These are phyloP conservation scores for Fusarium veterinarium DNA, from an alignment of 2,329 filamentous ascomycete genomes.

Conservation along the genomic window DNA sequence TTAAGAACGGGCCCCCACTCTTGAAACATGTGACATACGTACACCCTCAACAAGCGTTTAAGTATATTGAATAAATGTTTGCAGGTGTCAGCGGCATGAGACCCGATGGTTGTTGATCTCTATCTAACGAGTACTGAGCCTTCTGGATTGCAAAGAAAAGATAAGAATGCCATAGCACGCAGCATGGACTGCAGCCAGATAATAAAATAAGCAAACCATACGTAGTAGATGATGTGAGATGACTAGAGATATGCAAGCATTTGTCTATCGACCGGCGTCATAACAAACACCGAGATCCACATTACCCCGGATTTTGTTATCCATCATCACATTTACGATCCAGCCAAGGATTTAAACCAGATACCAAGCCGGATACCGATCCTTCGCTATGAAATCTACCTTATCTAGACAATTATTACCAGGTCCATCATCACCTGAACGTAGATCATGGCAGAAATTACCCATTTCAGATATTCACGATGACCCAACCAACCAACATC, in stretches of 20 bases:
- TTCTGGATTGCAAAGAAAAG: neutral
- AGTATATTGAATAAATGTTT: neutral
- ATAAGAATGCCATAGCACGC: neutral
- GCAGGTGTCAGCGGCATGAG: rapidly evolving
- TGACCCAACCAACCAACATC: neutral
- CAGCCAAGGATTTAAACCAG: neutral
- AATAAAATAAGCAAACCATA: neutral
- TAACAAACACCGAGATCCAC: neutral
- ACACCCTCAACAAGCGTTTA: neutral
- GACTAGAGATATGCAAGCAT: neutral
- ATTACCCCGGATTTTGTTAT: neutral
- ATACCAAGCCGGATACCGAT: neutral
- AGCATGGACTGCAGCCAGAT: no score
- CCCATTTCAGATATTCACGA: neutral
- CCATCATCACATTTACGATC: neutral
- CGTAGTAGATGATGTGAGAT: no score
- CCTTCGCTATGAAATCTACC: rapidly evolving
- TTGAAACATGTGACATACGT: neutral
- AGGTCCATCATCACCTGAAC: neutral
- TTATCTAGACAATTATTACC: neutral
- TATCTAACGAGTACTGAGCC: neutral
- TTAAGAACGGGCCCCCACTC: neutral
- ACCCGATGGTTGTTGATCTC: rapidly evolving
- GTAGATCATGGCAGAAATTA: neutral
- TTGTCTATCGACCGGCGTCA: neutral